Base-by-base conservation (phyloP, 495 filamentous ascomycete species). In the Podospora comata region DNA sequence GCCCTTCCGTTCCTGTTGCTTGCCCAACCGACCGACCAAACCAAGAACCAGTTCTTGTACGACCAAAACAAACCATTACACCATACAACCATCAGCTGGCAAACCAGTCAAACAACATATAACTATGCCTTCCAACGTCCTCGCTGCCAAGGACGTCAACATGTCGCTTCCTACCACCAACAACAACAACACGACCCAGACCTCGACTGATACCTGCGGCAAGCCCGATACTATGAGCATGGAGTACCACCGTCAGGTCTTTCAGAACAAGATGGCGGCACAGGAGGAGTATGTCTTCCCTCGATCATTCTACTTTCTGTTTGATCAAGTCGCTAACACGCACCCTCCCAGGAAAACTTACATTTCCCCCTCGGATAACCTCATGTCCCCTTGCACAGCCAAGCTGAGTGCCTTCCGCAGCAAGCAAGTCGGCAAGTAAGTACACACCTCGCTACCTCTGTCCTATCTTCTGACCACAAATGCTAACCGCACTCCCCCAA, bases 301-400 rank as follows among this genome's bases (percentile, higher is more conserved):
- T 28, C n/a, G 20, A 3, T 16, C 61, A 27, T 60, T 11, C 23
- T 23, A 23, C 23, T 53, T 57, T 58, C 23, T 58, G 16, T 19
- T 58, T 18, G 15, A 54, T 44, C 5, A 55, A 23, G 48, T 30
- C 6, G 62, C 5, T 32, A 58, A 23, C 30, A 30, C 9, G 19
- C 32, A 61, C 54, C 44, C 20, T 19, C 30, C 7, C 30, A 82
- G 87, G 65, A 85, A 87, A 73, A 80, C 85, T 67, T 97, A 96
- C 80, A 82, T 97, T 75, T 95, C 91, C n/a, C 94, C 94, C 0
- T 95, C 92, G 13, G 94, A 97, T 75, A 90, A 87, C 76, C 92
- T 97, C 79, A 90, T 96, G 90, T 93, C 90, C 68, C 94, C 94
- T 18, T 94, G 92, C 79, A 93, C 92, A n/a, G 89, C 91, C 80